Percentiles rank a stretch among this genome's conserved stretches.
Conservation (phyloP, 257 asterid species). For the Solanum sitiens region DNA sequence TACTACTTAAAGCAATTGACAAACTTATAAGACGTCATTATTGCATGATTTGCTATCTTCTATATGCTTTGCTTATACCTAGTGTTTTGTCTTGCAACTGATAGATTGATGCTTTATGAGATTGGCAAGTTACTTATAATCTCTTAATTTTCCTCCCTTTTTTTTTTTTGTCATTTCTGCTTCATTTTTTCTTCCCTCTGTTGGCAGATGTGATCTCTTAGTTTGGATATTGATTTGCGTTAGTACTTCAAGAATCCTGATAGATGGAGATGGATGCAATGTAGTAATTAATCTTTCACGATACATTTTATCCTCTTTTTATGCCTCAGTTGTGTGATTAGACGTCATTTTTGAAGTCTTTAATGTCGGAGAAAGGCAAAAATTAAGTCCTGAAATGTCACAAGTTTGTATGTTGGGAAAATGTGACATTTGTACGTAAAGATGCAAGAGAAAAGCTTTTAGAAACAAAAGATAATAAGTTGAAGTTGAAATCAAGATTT, state of each 20-base stretch:
- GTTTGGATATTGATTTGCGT: neutral
- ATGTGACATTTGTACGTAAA: neutral
- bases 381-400: no score
- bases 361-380: neutral
- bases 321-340: neutral
- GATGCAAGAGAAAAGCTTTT: neutral
- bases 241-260: neutral
- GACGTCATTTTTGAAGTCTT: neutral
- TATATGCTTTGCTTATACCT: neutral
- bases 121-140: neutral
- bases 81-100: neutral
- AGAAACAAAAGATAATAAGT: neutral
- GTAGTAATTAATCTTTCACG: no score
- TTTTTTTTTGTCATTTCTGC: neutral
- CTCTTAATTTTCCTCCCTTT: neutral
- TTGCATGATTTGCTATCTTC: neutral
- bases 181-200: neutral
- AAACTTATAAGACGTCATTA: neutral
- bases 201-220: neutral
- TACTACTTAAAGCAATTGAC: neutral
- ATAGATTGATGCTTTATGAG: neutral
- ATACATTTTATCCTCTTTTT: neutral
- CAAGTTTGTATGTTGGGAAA: neutral
- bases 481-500: neutral
- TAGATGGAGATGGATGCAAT: neutral